Conservation (phyloP, 345 rosid genomes). For the Anastatica hierochuntica region DNA sequence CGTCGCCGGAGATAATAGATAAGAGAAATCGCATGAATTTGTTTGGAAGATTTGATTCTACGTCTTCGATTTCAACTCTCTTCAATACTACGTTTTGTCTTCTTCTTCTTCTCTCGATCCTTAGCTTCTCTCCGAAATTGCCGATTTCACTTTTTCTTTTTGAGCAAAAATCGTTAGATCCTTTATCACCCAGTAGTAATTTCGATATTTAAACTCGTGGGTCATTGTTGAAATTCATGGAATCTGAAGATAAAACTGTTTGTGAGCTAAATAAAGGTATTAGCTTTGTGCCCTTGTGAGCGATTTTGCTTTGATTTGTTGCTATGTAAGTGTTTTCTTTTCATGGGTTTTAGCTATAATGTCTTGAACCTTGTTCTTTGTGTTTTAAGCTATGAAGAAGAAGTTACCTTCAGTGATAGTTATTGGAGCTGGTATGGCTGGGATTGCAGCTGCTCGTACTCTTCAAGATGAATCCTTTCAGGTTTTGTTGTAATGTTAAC, state of each 20-base stretch:
- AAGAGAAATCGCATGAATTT: conserved; percentile 61
- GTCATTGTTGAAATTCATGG: conserved; percentile 43
- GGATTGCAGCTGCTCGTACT: conserved; percentile 84
- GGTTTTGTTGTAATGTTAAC: conserved; percentile 27
- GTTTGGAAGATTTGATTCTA: conserved; percentile 51
- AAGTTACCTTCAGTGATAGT: conserved; percentile 74
- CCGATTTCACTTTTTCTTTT: conserved; percentile 40
- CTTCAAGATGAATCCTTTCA: conserved; percentile 82
- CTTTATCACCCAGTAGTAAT: too few relatives aligned
- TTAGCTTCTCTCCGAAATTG: conserved; percentile 68
- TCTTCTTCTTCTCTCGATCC: conserved; percentile 49
- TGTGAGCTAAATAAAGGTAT: conserved; percentile 62
- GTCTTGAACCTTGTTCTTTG: too few relatives aligned
- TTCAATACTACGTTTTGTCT: conserved; percentile 36
- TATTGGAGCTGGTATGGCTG: conserved; percentile 85
- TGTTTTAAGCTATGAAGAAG: too few relatives aligned
- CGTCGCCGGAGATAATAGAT: neutral
- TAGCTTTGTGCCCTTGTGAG: too few relatives aligned
- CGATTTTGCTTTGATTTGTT: neutral
- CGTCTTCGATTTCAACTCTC: conserved; percentile 43
- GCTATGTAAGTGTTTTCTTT: neutral
- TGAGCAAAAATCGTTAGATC: conserved; percentile 38
- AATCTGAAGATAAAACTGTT: conserved; percentile 48
- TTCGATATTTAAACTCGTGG: neutral
- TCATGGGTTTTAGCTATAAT: conserved; percentile 12